Evolutionary conservation across 2,329 filamentous ascomycete genomes (phyloP).

Genomic region (Beauveria brongniartii): DNA sequence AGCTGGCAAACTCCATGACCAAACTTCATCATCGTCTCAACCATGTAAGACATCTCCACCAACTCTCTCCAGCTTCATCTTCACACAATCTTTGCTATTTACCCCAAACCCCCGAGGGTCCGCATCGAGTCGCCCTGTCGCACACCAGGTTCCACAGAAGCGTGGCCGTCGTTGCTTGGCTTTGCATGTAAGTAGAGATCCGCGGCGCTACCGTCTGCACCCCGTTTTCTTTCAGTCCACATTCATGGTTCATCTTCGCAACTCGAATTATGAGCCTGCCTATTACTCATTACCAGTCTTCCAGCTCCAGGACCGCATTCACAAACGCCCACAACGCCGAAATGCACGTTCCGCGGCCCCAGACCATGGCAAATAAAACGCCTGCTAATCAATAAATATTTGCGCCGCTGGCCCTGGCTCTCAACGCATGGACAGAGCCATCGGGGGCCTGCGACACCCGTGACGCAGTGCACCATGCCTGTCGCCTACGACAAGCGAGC

Average conservation of each 20-base stretch:
- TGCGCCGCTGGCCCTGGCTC: background rate
- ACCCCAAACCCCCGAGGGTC: background rate
- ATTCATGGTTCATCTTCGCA: background rate
- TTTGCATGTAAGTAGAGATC: background rate
- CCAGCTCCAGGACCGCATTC: background rate
- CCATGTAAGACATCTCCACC: background rate
- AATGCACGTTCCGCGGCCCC: background rate
- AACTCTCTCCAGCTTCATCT: background rate
- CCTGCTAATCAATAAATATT: background rate
- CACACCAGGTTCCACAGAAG: conserved; percentile 2
- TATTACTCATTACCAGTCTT: background rate
- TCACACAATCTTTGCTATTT: background rate
- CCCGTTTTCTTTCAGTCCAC: background rate
- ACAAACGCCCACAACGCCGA: background rate
- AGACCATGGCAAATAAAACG: background rate
- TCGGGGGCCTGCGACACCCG: background rate
- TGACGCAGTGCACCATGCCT: background rate
- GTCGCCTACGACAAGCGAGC: background rate
- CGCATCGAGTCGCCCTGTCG: background rate
- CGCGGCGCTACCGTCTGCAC: background rate
- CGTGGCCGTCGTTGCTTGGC: conserved; percentile 4
- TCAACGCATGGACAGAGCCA: background rate
- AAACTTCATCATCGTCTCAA: background rate
- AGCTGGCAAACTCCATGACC: background rate
- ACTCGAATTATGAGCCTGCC: background rate